A percentile compares a stretch with the other conserved stretches of the same genome.
Evolutionary conservation across 2,329 filamentous ascomycete species (phyloP).

Genomic region (Aspergillus vadensis): DNA sequence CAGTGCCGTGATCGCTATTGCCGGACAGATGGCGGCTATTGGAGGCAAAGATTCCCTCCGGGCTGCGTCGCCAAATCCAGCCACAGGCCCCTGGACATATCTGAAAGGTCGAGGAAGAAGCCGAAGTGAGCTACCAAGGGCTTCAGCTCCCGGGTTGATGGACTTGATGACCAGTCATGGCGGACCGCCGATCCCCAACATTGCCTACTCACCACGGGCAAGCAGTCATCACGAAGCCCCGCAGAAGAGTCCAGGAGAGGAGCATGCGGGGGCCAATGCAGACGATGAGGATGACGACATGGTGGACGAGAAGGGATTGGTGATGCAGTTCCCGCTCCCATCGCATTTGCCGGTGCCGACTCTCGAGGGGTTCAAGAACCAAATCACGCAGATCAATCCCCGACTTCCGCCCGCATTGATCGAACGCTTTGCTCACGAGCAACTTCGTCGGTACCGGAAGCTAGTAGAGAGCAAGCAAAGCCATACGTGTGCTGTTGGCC

Average conservation of each 20-base stretch:
- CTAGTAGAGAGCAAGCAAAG: conserved; percentile 70
- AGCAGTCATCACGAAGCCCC: conserved; percentile 21
- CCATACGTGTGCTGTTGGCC: conserved; percentile 64
- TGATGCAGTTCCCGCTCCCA: conserved; percentile 62
- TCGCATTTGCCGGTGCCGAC: conserved; percentile 72
- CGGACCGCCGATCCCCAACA: conserved; percentile 59
- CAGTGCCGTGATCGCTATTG: conserved; percentile 47
- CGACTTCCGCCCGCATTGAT: conserved; percentile 67
- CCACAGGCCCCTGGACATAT: conserved; percentile 47
- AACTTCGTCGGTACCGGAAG: conserved; percentile 75
- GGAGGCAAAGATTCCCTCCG: conserved; percentile 61
- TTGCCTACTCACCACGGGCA: conserved; percentile 48
- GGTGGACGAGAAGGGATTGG: conserved; percentile 61
- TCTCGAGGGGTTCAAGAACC: conserved; percentile 72
- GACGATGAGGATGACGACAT: conserved; percentile 60
- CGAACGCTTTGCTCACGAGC: conserved; percentile 80
- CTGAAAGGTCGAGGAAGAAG: conserved; percentile 56
- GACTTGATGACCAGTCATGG: conserved; percentile 60
- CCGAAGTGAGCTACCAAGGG: conserved; percentile 58
- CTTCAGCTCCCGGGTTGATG: conserved; percentile 47
- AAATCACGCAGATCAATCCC: conserved; percentile 75
- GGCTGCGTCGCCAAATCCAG: conserved; percentile 43
- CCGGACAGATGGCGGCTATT: conserved; percentile 49
- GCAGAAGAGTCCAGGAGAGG: conserved; percentile 12
- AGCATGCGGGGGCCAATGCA: conserved; percentile 37